phyloP scores from a whole-genome alignment of 441 rosid species.

The Arabidopsis lyrata region DNA sequence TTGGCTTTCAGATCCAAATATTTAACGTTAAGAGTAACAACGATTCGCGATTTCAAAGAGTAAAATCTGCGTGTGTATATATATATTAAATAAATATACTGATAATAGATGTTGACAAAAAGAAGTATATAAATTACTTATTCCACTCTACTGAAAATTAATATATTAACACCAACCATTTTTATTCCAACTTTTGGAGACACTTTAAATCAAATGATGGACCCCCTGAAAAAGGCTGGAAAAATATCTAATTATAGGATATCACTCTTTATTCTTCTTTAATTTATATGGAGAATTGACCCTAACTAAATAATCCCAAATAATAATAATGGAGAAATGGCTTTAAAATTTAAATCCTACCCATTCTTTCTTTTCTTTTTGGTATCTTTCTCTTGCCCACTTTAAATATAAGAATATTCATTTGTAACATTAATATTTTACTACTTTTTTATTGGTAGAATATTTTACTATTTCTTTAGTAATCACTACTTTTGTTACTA shows the following conservation, averaged over 20 bases:
- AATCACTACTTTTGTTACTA: neutral
- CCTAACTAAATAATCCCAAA: neutral
- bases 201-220: constrained; percentile 38
- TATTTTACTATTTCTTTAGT: neutral
- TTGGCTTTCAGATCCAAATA: constrained; percentile 26
- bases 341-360: constrained; percentile 34
- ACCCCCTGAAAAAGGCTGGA: constrained; percentile 43
- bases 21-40: constrained; percentile 10
- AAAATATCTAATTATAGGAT: constrained; percentile 31
- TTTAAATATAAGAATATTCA: neutral
- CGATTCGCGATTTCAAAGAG: constrained; percentile 18
- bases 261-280: constrained; percentile 34
- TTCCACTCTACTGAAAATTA: constrained; percentile 32
- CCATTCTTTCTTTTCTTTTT: neutral
- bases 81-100: neutral
- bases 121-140: constrained; percentile 15
- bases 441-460: neutral
- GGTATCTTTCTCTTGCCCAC: constrained; percentile 15
- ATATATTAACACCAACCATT: constrained; percentile 39
- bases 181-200: constrained; percentile 40
- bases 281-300: constrained; percentile 36
- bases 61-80: constrained; percentile 16
- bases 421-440: constrained; percentile 9
- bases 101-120: constrained; percentile 21
- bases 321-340: neutral